A percentile compares a stretch with the other conserved stretches of the same genome.
Evolutionary conservation across 1,139 yeast species (phyloP).

Genomic region (Saccharomyces hybrid): DNA sequence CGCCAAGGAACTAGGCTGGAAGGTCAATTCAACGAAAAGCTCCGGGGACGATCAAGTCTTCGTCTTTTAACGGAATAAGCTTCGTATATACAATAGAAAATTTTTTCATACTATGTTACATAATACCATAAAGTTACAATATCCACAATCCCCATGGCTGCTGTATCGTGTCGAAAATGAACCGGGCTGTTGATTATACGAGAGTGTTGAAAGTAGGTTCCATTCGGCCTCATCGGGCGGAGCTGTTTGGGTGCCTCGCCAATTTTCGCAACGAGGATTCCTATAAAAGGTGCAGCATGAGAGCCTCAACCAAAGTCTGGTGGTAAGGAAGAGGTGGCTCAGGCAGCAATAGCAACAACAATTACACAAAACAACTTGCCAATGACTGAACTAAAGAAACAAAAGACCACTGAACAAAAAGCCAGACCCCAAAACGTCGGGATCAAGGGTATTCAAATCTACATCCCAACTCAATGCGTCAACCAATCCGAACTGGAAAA

Average conservation of each 20-base stretch:
- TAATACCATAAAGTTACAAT: background rate
- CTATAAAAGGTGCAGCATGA: background rate
- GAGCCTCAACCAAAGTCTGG: background rate
- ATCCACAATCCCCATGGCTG: background rate
- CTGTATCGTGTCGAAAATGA: background rate
- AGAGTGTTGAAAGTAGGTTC: background rate
- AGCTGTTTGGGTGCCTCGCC: slow-evolving; percentile 1
- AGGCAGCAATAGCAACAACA: background rate
- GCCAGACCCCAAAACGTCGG: slow-evolving; percentile 71
- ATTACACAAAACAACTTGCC: slow-evolving; percentile 1
- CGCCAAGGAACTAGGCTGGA: slow-evolving; percentile 58
- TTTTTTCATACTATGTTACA: background rate
- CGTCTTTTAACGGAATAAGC: slow-evolving; percentile 40
- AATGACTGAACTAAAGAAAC: slow-evolving; percentile 31
- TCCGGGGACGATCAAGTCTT: slow-evolving; percentile 60
- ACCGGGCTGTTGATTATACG: background rate
- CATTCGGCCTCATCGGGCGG: slow-evolving; percentile 1
- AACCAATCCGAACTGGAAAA: slow-evolving; percentile 83
- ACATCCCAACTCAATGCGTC: slow-evolving; percentile 77
- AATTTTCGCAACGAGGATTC: background rate
- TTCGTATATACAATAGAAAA: background rate
- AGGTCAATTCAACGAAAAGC: slow-evolving; percentile 42
- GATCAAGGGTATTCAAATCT: slow-evolving; percentile 90
- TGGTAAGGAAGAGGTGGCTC: background rate
- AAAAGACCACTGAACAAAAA: slow-evolving; percentile 21